phyloP scores from a whole-genome alignment of 345 rosid species.

The Sisymbrium irio region DNA sequence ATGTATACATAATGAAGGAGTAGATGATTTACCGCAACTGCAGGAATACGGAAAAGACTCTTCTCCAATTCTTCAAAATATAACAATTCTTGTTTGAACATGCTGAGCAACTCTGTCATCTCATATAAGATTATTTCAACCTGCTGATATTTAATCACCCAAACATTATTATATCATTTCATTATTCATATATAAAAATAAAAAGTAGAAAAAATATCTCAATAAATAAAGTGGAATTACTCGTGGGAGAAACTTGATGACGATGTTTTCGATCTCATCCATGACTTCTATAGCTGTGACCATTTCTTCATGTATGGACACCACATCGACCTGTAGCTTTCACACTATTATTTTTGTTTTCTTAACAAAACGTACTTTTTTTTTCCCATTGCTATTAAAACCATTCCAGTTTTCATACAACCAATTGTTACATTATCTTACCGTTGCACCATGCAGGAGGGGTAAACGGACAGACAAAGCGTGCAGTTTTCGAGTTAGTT shows the following conservation, averaged over 20 bases:
- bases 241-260: slow-evolving; percentile 43
- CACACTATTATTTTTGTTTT: background rate
- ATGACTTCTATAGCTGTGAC: slow-evolving; percentile 46
- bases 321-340: slow-evolving; percentile 45
- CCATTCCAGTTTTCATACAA: too few relatives aligned
- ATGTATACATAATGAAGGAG: background rate
- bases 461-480: slow-evolving; percentile 53
- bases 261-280: slow-evolving; percentile 41
- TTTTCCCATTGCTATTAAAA: too few relatives aligned
- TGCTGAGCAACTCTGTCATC: slow-evolving; percentile 49
- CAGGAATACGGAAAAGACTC: slow-evolving; percentile 19
- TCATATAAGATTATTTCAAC: slow-evolving; percentile 51
- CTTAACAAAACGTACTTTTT: background rate
- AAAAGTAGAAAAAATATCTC: background rate
- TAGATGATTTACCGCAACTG: slow-evolving; percentile 34
- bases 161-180: background rate
- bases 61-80: slow-evolving; percentile 45
- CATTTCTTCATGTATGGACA: slow-evolving; percentile 48
- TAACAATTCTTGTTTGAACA: slow-evolving; percentile 41
- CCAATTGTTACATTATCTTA: slow-evolving; percentile 4
- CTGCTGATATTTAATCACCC: slow-evolving; percentile 34
- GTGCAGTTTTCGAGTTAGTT: slow-evolving; percentile 57
- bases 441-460: slow-evolving; percentile 50
- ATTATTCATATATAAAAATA: background rate
- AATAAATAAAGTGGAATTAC: slow-evolving; percentile 25